Evolutionary conservation across 768 basidiomycete species (phyloP), one percentile per base, ranked within the genome.

Genomic region (Trametes cingulata): DNA sequence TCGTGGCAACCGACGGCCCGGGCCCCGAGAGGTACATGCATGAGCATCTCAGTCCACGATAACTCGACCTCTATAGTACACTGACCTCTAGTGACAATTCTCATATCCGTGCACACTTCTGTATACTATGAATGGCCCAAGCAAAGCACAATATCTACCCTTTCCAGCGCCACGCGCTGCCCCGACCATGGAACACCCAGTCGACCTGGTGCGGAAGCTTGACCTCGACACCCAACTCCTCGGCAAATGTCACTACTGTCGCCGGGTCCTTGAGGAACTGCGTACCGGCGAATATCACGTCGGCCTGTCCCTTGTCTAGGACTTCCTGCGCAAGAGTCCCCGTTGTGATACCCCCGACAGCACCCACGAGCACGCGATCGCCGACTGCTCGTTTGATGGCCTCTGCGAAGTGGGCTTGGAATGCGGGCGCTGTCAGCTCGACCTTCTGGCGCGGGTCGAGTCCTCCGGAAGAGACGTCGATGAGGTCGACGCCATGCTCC

Each of bases 381-480:
- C 80, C 78, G 25, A 74, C 71, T 9, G 72, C 78, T 43, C 77
- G 70, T 64, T 83, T 82, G 49, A 83, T 80, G 17, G 52, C 58
- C 52, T 47, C 63, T 22, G 66, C 59, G 45, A 67, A 48, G 57
- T 61, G 41, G n/a, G 60, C 56, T 15, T 64, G 65, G 48, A 58
- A 57, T 2, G 62, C 62, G 1, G 58, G 43, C 29, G 35, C 29
- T 12, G 41, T 14, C 27, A 78, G 17, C 77, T 75, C 0, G 85
- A 61, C 43, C 35, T 43, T 39, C 59, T 85, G 83, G 36, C 70
- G 66, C 1, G 77, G 69, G 57, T 79, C 74, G 43, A 79, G 84
- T 1, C 91, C 92, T 2, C 84, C 90, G 0, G 80, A 78, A 7
- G 86, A 88, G 40, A 90, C 81, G 65, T 93, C 91, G 52, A 93